Conservation (phyloP, 208 protist genomes). For the Kentomonas sorsogonicus region DNA sequence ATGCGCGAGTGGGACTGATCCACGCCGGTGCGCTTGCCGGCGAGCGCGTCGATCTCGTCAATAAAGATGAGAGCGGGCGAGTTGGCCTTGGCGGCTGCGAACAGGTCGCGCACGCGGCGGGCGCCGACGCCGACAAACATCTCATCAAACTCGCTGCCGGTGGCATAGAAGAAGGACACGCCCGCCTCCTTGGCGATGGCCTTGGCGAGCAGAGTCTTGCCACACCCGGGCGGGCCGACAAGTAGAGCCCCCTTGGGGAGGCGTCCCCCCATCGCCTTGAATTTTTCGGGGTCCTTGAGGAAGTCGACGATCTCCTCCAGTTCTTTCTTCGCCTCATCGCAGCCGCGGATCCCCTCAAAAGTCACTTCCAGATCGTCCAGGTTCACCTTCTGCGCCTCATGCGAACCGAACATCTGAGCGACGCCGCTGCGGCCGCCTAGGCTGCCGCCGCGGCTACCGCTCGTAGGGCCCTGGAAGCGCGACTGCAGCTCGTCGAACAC, state of each 20-base stretch:
- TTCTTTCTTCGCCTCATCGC: conserved; percentile 90
- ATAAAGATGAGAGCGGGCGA: conserved; percentile 98
- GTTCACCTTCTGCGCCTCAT: conserved; percentile 71
- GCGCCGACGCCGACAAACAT: conserved; percentile 98
- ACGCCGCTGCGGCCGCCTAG: conserved; percentile 18
- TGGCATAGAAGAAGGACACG: conserved; percentile 95
- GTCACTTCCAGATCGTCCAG: conserved; percentile 73
- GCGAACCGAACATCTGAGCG: conserved; percentile 33
- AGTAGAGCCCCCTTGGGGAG: conserved; percentile 96
- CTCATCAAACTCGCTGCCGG: conserved; percentile 95
- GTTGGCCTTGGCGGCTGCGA: conserved; percentile 91
- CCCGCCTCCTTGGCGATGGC: conserved; percentile 92
- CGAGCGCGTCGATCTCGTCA: conserved; percentile 98
- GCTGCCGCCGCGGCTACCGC: conserved; percentile 21
- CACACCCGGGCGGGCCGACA: conserved; percentile 96
- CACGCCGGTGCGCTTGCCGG: conserved; percentile 57
- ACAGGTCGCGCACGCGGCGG: conserved; percentile 92
- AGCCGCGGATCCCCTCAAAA: conserved; percentile 84
- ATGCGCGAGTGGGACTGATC: conserved; percentile 81
- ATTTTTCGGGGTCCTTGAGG: conserved; percentile 93
- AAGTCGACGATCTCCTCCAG: conserved; percentile 92
- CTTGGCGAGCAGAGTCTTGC: conserved; percentile 94
- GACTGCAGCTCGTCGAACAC: conserved; percentile 40
- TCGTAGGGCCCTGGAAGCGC: conserved; percentile 14
- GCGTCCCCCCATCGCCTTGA: conserved; percentile 90